Evolutionary conservation across 2,329 filamentous ascomycete species (phyloP).

Genomic region (Nothopassalora personata): DNA sequence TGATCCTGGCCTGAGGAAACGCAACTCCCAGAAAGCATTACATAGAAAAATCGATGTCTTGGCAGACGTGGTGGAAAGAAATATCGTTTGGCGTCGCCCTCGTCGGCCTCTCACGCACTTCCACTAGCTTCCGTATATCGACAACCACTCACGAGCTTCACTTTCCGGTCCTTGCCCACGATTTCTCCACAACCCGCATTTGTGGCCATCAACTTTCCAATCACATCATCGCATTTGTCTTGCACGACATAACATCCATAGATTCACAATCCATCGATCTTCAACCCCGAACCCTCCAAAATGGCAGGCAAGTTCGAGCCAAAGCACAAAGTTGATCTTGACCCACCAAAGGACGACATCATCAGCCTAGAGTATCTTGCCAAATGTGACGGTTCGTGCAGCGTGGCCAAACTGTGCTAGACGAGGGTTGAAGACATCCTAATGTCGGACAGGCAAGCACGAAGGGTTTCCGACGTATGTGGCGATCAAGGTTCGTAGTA

Average conservation of each 20-base stretch:
- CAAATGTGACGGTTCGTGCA: slow-evolving; percentile 70
- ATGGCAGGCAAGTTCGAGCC: slow-evolving; percentile 57
- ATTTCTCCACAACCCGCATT: background rate
- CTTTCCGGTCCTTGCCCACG: background rate
- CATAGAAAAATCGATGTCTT: no score
- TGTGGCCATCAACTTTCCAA: background rate
- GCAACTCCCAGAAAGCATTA: slow-evolving; percentile 32
- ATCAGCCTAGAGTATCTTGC: slow-evolving; percentile 77
- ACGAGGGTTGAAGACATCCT: background rate
- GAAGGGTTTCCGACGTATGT: slow-evolving; percentile 56
- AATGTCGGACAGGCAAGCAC: slow-evolving; percentile 51
- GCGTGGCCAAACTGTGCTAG: background rate
- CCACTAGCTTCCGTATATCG: background rate
- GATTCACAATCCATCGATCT: background rate
- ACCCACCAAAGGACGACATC: slow-evolving; percentile 79
- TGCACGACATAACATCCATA: background rate
- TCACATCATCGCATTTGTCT: background rate
- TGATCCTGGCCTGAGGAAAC: slow-evolving; percentile 39
- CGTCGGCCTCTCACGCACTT: background rate
- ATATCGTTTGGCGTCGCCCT: no score
- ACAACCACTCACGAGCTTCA: background rate
- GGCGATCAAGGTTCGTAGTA: slow-evolving; percentile 50
- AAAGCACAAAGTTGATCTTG: slow-evolving; percentile 67
- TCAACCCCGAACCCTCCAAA: no score
- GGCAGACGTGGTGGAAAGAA: no score